Evolutionary conservation across 371 early-diverging fungal species (phyloP), one percentile per base, ranked within the genome.

Genomic region (Mucor circinelloides): DNA sequence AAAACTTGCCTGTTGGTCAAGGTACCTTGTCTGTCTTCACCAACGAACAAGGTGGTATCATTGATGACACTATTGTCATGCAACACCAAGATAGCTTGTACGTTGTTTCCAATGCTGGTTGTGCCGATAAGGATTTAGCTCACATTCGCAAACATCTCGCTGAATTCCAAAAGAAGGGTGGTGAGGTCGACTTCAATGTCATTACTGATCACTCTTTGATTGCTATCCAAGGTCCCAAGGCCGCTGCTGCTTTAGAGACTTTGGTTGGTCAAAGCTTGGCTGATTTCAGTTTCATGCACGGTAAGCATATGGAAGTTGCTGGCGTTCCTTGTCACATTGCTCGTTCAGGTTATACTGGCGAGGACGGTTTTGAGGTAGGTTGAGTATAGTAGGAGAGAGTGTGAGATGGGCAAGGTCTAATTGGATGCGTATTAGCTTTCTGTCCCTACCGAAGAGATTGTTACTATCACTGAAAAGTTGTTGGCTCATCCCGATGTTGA

Each of bases 281-380:
- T 2, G 87, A 88, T 59, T 91, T 97, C 69, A 83, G 87, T 32
- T 99, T 99, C 80, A 98, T 99, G 99, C 89, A 90, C 25, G 91
- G 90, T 13, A 81, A 86, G 59, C 69, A 77, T 65, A 76, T 96
- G 76, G 88, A 89, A 6, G 77, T 98, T 60, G 86, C 83, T 54
- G 95, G 95, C 60, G 84, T 94, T 25, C 87, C 87, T 12, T 92
- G 91, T 73, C 96, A 96, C 70, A 90, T 97, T 32, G 93, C 98
- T 40, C 92, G 99, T 44, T 96, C 94, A 34, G 99, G 99, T 23
- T 99, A 99, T 84, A 98, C 99, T 61, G 99, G 99, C 58, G 99
- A 99, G 80, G 99, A 99, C 80, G 99, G 99, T n/a, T 98, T 99
- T 74, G 99, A 99, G 87, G 93, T 94, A 73, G 58, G 66, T 60